These are phyloP conservation scores for Melanogaster broomeanus DNA, from an alignment of 768 basidiomycete species.

Conservation along the genomic window DNA sequence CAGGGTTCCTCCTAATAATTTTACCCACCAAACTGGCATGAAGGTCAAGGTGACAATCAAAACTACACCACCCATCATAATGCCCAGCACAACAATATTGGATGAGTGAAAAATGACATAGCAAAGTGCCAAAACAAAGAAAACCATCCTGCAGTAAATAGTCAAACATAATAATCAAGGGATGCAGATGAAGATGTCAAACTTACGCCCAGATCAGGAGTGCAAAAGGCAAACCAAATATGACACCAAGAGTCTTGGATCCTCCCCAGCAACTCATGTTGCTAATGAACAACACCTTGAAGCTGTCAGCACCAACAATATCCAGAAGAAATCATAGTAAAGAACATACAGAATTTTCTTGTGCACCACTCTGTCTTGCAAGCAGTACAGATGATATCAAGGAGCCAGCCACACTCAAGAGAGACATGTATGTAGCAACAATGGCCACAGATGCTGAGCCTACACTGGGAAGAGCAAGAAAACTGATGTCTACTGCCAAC, in stretches of 20 bases:
- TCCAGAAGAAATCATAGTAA: slow-evolving; percentile 1
- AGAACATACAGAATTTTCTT: slow-evolving; percentile 14
- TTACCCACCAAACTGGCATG: slow-evolving; percentile 12
- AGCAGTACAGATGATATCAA: slow-evolving; percentile 39
- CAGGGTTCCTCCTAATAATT: no score
- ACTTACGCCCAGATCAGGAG: slow-evolving; percentile 34
- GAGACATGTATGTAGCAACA: slow-evolving; percentile 41
- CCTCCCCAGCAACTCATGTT: slow-evolving; percentile 7
- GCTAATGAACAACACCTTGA: slow-evolving; percentile 26
- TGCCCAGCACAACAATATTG: slow-evolving; percentile 7
- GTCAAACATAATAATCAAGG: no score
- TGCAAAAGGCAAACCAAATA: slow-evolving; percentile 35
- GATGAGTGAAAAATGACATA: slow-evolving; percentile 23
- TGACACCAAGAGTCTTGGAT: slow-evolving; percentile 30
- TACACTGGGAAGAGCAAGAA: slow-evolving; percentile 49
- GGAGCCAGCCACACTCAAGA: slow-evolving; percentile 34
- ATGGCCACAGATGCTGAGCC: slow-evolving; percentile 10
- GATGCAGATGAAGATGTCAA: neutral
- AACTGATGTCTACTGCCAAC: slow-evolving; percentile 53
- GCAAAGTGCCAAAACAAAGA: slow-evolving; percentile 27
- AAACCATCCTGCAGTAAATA: slow-evolving; percentile 21
- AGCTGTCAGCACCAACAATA: slow-evolving; percentile 15
- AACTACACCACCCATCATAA: slow-evolving; percentile 17
- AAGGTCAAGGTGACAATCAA: slow-evolving; percentile 19
- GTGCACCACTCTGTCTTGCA: slow-evolving; percentile 36